Conservation (phyloP, 2,329 filamentous ascomycete species). For the Colletotrichum sp. region DNA sequence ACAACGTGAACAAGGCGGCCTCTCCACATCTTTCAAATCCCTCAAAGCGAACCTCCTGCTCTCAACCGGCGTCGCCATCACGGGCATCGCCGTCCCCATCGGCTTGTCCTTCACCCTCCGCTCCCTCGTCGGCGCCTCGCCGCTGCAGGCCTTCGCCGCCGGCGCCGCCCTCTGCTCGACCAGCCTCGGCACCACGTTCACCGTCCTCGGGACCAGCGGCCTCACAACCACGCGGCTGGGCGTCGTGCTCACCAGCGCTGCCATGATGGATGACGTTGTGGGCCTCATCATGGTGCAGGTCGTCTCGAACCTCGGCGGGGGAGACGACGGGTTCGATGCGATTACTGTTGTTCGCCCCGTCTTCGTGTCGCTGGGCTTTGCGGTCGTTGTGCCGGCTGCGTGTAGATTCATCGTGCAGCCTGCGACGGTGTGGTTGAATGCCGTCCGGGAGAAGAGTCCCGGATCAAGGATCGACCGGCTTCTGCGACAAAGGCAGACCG, state of each 20-base stretch:
- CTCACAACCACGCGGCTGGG: constrained; percentile 52
- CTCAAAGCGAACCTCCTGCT: constrained; percentile 65
- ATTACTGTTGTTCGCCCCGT: constrained; percentile 47
- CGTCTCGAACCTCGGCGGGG: constrained; percentile 65
- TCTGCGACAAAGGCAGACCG: constrained; percentile 34
- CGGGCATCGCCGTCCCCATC: constrained; percentile 68
- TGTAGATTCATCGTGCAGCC: constrained; percentile 52
- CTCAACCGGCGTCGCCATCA: constrained; percentile 66
- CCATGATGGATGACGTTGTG: constrained; percentile 83
- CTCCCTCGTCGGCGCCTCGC: constrained; percentile 51
- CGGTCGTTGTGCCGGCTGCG: constrained; percentile 45
- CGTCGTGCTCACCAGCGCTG: constrained; percentile 71
- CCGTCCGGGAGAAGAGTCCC: constrained; percentile 26
- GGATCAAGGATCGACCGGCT: constrained; percentile 25
- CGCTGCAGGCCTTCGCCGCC: constrained; percentile 71
- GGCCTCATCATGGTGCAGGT: constrained; percentile 80
- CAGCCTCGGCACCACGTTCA: constrained; percentile 73
- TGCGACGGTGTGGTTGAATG: constrained; percentile 36
- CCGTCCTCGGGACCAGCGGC: constrained; percentile 49
- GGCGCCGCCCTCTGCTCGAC: constrained; percentile 78
- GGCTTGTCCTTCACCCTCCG: constrained; percentile 66
- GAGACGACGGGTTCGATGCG: constrained; percentile 26
- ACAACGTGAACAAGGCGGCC: constrained; percentile 47
- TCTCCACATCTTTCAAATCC: constrained; percentile 56
- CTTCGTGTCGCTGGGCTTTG: constrained; percentile 55